Base-by-base conservation (phyloP, 768 basidiomycete species). In the Pleurotus salmoneostramineus region DNA sequence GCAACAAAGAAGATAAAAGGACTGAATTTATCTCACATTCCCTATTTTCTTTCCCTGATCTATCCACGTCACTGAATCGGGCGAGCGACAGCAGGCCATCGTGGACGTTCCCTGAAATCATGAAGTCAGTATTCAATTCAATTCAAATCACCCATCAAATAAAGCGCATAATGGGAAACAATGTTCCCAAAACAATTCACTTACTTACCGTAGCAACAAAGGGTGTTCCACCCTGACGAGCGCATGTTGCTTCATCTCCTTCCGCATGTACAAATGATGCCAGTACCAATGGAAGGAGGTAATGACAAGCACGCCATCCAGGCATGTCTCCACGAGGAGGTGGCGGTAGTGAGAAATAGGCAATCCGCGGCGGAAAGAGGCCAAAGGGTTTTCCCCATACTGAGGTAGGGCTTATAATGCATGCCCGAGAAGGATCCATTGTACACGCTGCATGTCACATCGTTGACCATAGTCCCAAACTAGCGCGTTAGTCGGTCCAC, bases 61-160 rank as follows among this genome's bases (percentile, higher is more conserved):
- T 42, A 55, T 43, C 40, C 52, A 55, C 43, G 52, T 55, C 52
- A 49, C 48, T 31, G 32, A 42, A 21, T 27, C 40, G 5, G 52
- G 52, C 36, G 52, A 36, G 21, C 15, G 40, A 27, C 52, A 31
- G 15, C 36, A 55, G 21, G 40, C 21, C n/a, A 55, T 4, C 12
- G 6, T 7, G 8, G 17, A 21, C 37, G 40, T 31, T 14, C 40
- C 52, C 52, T 54, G 21, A 27, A 3, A 27, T 3, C 12, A 55
- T 17, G 8, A 12, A 42, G 31, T 10, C 8, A 10, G n/a, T 40
- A 40, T 10, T 8, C 10, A 40, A 40, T 10, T 8, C 10, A 40
- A 40, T 40, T n/a, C 15, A 35, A 52, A 8, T 52, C 7, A 31
- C 42, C 14, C 43, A 27, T 37, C 15, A 51, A 51, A 51, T 33